These are phyloP conservation scores for Dunaliella sp. DNA, from an alignment of 139 green algal genomes.

Conservation along the genomic window DNA sequence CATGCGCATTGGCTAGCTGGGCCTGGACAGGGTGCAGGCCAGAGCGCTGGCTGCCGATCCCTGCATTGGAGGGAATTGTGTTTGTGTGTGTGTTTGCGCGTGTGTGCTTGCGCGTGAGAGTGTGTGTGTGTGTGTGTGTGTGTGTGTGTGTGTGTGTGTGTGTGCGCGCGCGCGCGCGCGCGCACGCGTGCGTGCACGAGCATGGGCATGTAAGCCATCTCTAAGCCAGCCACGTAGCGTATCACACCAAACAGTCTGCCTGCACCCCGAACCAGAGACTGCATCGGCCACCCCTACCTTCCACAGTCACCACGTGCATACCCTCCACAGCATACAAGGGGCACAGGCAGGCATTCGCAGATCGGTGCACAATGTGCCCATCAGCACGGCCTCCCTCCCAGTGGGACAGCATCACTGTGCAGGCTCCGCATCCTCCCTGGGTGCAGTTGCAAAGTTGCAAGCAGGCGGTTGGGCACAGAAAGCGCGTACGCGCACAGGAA, in stretches of 20 bases:
- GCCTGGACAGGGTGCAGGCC: constrained; percentile 93
- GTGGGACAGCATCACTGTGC: constrained; percentile 91
- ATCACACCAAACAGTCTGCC: no score
- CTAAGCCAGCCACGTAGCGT: no score
- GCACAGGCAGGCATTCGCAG: constrained; percentile 93
- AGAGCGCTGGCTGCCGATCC: constrained; percentile 76
- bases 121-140: no score
- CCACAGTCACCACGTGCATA: constrained; percentile 89
- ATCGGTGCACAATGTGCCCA: constrained; percentile 61
- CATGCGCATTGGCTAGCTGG: constrained; percentile 81
- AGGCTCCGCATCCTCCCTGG: constrained; percentile 92
- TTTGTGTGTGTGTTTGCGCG: no score
- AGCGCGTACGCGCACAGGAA: no score
- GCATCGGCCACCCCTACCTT: constrained; percentile 54
- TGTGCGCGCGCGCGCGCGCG: no score
- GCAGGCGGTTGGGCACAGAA: no score
- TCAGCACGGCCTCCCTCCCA: constrained; percentile 38
- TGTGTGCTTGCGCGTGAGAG: no score
- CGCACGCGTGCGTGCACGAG: neutral
- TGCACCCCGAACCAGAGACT: no score
- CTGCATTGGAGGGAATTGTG: no score
- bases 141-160: neutral
- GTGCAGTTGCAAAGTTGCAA: no score
- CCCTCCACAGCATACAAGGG: constrained; percentile 92
- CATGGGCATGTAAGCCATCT: neutral